Evolutionary conservation across 164 flowering plant species (phyloP).

Genomic region (Vitis vinifera): DNA sequence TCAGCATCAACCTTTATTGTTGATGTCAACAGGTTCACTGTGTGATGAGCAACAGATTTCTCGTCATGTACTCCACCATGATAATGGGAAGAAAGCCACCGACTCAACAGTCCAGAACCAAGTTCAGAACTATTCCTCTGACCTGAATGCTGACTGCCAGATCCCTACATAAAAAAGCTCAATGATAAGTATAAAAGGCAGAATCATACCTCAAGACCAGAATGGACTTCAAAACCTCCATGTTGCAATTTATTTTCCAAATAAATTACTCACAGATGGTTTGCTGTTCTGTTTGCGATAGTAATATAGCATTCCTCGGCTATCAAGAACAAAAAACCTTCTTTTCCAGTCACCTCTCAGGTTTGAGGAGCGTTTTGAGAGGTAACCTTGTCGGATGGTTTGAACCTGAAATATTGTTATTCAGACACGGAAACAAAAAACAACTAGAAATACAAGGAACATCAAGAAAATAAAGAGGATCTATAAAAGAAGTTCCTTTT

Average conservation of each 20-base stretch:
- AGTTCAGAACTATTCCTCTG: constrained; percentile 72
- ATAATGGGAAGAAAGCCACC: constrained; percentile 96
- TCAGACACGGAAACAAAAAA: constrained; percentile 14
- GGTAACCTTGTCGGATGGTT: constrained; percentile 96
- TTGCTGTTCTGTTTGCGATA: constrained; percentile 81
- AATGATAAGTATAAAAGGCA: constrained; percentile 3
- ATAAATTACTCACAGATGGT: constrained; percentile 64
- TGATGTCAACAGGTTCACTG: constrained; percentile 94
- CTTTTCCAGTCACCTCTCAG: constrained; percentile 99
- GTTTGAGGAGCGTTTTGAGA: constrained; percentile 93
- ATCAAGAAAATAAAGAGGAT: background rate
- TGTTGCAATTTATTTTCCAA: background rate
- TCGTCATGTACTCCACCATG: constrained; percentile 95
- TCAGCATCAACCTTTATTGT: constrained; percentile 97
- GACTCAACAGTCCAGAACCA: constrained; percentile 82
- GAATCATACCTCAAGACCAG: background rate
- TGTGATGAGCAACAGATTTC: constrained; percentile 91
- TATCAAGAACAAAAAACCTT: constrained; percentile 97
- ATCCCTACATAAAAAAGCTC: constrained; percentile 40
- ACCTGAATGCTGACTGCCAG: constrained; percentile 52
- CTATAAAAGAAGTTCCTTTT: background rate
- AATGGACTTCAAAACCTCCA: constrained; percentile 4
- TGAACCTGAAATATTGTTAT: constrained; percentile 63
- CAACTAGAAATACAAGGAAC: background rate
- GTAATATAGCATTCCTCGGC: constrained; percentile 94